Percentiles rank a stretch among this genome's conserved stretches.
These are phyloP conservation scores for Huiozyma sinensis DNA, from an alignment of 805 yeast species.

Conservation along the genomic window DNA sequence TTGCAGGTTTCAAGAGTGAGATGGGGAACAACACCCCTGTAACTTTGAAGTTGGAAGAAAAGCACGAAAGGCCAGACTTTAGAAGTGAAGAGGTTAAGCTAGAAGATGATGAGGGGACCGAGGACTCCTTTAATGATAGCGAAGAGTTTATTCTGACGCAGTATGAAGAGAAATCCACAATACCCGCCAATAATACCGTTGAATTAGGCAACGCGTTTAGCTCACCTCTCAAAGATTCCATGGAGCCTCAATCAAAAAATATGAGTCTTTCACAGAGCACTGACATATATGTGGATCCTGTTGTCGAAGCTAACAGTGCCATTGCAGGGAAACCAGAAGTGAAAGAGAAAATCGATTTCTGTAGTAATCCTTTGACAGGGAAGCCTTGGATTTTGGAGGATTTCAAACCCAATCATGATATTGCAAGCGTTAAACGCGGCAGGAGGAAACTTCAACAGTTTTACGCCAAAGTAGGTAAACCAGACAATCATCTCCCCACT, in stretches of 20 bases:
- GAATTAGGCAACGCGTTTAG: neutral
- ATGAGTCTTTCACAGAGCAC: no score
- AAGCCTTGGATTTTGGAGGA: conserved; percentile 29
- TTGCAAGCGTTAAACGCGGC: conserved; percentile 6
- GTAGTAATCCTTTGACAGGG: conserved; percentile 18
- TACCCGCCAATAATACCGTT: neutral
- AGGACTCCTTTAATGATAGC: no score
- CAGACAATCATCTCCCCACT: conserved; percentile 2
- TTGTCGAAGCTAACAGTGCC: no score
- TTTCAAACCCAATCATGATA: conserved; percentile 21
- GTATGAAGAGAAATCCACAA: conserved; percentile 4
- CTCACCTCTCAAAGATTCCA: conserved; percentile 1
- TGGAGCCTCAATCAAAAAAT: neutral
- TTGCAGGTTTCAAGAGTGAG: no score
- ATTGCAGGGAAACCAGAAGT: neutral
- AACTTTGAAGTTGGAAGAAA: no score
- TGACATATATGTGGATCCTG: no score
- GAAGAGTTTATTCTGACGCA: conserved; percentile 17
- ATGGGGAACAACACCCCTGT: no score
- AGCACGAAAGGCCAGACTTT: no score
- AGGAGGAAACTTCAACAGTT: conserved; percentile 12
- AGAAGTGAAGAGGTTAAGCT: no score
- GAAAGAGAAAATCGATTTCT: conserved; percentile 7
- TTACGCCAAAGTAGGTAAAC: conserved; percentile 14
- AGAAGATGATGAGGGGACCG: no score